These are phyloP conservation scores for Delonix regia DNA, from an alignment of 306 rosid species.

Conservation along the genomic window DNA sequence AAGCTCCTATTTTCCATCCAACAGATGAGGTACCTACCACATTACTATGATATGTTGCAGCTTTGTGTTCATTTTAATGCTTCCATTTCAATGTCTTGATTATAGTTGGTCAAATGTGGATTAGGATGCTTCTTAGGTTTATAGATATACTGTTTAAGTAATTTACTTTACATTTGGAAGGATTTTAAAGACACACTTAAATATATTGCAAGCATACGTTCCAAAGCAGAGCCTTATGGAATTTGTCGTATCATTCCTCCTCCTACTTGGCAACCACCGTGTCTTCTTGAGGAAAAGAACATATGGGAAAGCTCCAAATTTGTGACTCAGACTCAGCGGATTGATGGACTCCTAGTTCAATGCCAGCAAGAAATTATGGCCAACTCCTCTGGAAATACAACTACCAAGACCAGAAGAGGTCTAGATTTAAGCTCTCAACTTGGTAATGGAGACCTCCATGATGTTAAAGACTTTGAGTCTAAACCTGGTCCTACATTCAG, in stretches of 20 bases:
- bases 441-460: slow-evolving; percentile 39
- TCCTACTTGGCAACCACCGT: slow-evolving; percentile 65
- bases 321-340: slow-evolving; percentile 61
- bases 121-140: slow-evolving; percentile 35
- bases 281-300: slow-evolving; percentile 46
- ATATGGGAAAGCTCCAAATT: slow-evolving; percentile 61
- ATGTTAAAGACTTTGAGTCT: slow-evolving; percentile 39
- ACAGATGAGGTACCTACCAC: slow-evolving; percentile 71
- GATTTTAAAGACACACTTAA: slow-evolving; percentile 71
- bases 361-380: slow-evolving; percentile 36
- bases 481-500: slow-evolving; percentile 64
- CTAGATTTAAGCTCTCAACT: slow-evolving; percentile 41
- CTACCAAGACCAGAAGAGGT: slow-evolving; percentile 56
- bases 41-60: slow-evolving; percentile 21
- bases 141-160: slow-evolving; percentile 20
- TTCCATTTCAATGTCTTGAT: slow-evolving; percentile 32
- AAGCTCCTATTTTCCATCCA: slow-evolving; percentile 74
- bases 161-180: slow-evolving; percentile 51
- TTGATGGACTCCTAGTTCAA: slow-evolving; percentile 63
- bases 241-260: slow-evolving; percentile 92
- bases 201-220: slow-evolving; percentile 69
- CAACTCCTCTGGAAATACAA: slow-evolving; percentile 30
- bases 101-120: slow-evolving; percentile 26
- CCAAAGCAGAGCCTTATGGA: slow-evolving; percentile 70
- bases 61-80: slow-evolving; percentile 20